Conservation (phyloP, 441 rosid species). For the Aquilaria agallochum region DNA sequence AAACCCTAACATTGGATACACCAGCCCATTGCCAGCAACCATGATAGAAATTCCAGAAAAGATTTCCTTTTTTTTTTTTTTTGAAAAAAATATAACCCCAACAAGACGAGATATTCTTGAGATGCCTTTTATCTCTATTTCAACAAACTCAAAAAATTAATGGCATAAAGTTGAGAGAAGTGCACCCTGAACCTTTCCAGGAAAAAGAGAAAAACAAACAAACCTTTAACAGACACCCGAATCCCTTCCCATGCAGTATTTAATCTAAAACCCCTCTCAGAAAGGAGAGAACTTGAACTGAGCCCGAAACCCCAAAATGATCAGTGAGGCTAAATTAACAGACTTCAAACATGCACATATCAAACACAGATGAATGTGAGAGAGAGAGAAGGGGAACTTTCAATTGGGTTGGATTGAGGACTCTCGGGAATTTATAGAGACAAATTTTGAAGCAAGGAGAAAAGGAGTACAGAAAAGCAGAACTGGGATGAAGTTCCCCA, state of each 20-base stretch:
- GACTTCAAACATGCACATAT: background rate
- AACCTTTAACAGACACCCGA: conserved; percentile 1
- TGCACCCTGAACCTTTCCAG: conserved; percentile 13
- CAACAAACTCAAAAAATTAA: conserved; percentile 13
- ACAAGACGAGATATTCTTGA: background rate
- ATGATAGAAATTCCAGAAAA: conserved; percentile 30
- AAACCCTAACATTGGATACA: conserved; percentile 71
- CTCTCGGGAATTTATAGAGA: conserved; percentile 8
- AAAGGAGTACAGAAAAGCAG: background rate
- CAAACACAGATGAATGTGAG: background rate
- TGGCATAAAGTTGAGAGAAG: conserved; percentile 17
- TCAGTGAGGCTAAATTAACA: conserved; percentile 10
- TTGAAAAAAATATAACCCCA: background rate
- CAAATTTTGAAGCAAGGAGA: background rate
- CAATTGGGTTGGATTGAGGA: background rate
- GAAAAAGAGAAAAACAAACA: background rate
- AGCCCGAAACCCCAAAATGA: background rate
- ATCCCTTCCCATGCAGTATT: conserved; percentile 19
- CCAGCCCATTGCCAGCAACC: conserved; percentile 45
- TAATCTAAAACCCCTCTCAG: background rate
- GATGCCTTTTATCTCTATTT: conserved; percentile 24
- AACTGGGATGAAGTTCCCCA: background rate
- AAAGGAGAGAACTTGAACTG: background rate
- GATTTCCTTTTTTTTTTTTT: no score
- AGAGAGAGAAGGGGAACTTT: conserved; percentile 1